Conservation (phyloP, 192 early-diverging fungal genomes). For the Rhizophagus clarus region DNA sequence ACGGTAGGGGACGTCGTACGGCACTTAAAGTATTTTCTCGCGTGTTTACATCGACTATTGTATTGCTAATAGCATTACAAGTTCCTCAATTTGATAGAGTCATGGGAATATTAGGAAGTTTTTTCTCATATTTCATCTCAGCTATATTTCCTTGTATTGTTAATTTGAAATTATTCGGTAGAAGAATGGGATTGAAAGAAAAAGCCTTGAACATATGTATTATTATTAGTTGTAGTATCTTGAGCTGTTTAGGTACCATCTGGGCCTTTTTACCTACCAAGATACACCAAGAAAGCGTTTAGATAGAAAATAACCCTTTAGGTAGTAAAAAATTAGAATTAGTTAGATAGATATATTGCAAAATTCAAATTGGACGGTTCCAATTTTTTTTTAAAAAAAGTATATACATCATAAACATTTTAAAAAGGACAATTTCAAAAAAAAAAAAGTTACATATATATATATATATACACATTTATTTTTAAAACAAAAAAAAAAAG, state of each 20-base stretch:
- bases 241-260: neutral
- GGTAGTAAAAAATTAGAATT: no score
- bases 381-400: no score
- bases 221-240: neutral
- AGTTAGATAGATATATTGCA: no score
- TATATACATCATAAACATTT: no score
- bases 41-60: constrained; percentile 35
- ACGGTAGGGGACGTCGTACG: constrained; percentile 34
- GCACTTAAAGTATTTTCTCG: constrained; percentile 36
- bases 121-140: constrained; percentile 53
- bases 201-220: neutral
- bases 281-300: neutral
- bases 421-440: no score
- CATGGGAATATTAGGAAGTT: constrained; percentile 62
- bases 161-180: constrained; percentile 47
- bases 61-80: constrained; percentile 54
- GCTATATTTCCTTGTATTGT: constrained; percentile 53
- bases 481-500: no score
- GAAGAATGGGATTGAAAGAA: constrained; percentile 2
- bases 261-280: neutral
- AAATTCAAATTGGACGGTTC: no score
- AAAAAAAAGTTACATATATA: no score
- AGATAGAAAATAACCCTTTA: no score
- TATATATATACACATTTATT: no score
- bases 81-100: constrained; percentile 69